A percentile compares a stretch with the other conserved stretches of the same genome.
Conservation (phyloP, 1,284 basidiomycete genomes). For the Ceratobasidium sp. region DNA sequence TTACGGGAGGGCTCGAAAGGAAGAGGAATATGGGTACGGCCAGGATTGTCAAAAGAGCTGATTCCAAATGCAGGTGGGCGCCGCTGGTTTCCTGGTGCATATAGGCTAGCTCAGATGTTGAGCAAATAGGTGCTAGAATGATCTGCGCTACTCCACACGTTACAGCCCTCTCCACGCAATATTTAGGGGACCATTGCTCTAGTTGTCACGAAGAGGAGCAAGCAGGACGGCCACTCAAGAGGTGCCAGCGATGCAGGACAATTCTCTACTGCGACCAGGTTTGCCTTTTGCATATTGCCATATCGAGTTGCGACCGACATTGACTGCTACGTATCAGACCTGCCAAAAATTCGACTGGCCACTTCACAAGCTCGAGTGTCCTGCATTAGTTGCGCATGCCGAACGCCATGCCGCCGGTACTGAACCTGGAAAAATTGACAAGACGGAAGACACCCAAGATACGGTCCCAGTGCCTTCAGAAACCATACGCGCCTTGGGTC, state of each 20-base stretch:
- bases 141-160: slow-evolving; percentile 64
- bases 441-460: slow-evolving; percentile 43
- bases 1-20: slow-evolving; percentile 10
- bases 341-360: slow-evolving; percentile 86
- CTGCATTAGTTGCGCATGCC: slow-evolving; percentile 67
- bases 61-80: slow-evolving; percentile 7
- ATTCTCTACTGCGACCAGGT: slow-evolving; percentile 82
- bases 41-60: not conserved
- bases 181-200: slow-evolving; percentile 75
- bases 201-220: slow-evolving; percentile 64
- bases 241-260: slow-evolving; percentile 77
- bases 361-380: slow-evolving; percentile 81
- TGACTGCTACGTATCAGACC: slow-evolving; percentile 59
- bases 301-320: slow-evolving; percentile 1
- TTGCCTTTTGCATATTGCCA: slow-evolving; percentile 47
- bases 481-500: slow-evolving; percentile 79
- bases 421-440: slow-evolving; percentile 49
- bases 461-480: slow-evolving; percentile 70
- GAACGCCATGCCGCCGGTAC: slow-evolving; percentile 59
- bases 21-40: slow-evolving; percentile 26
- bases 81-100: not conserved
- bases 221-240: slow-evolving; percentile 61
- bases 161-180: slow-evolving; percentile 73
- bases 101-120: not conserved
- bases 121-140: slow-evolving; percentile 28